Base-by-base conservation (phyloP, 352 stramenopile species). In the Globisporangium carolinianum region DNA sequence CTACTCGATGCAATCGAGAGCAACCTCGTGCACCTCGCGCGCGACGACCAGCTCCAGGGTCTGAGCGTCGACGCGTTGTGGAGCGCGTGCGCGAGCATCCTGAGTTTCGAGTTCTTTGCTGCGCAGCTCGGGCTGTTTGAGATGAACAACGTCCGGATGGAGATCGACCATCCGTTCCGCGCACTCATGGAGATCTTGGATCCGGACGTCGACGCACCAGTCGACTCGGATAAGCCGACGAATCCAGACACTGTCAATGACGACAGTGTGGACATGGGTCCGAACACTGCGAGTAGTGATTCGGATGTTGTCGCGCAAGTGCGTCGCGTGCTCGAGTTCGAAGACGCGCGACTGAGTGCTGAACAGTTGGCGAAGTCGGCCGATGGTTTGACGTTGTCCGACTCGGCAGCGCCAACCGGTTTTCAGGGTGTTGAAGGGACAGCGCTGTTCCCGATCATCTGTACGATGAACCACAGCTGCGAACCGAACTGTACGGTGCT, bases 381-480 rank as follows among this genome's bases (percentile, higher is more conserved):
- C 24, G 24, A 24, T 24, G 24, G 24, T 24, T 24, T 2, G 24
- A 24, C 24, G 24, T 24, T 24, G 24, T 24, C 24, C 24, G 24
- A 24, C 24, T 24, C 24, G 24, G 1, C 24, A 24, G 24, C 24
- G 66, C 17, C 18, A 51, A 43, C 49, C 11, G 48, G 48, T 4
- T 53, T 43, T 35, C 10, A 92, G 9, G 91, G 94, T 32, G 68
- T 98, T 18, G 96, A 98, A 69, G 96, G 96, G 37, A 98, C 95
- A 0, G 92, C 93, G 15, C 74, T 98, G 51, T 98, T 95, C 69
- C 83, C 85, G 35, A 79, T 83, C 10, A 87, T 96, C 46, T 98
- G 94, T 66, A 98, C 94, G 67, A 98, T 98, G 91, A 98, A 98
- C 74, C 96, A 98, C 76, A 97, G 87, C 53, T 98, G 94, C 68